Evolutionary conservation across 2,329 filamentous ascomycete genomes (phyloP), one percentile per base, ranked within the genome.

Genomic region (Chrysoporthe cubensis): DNA sequence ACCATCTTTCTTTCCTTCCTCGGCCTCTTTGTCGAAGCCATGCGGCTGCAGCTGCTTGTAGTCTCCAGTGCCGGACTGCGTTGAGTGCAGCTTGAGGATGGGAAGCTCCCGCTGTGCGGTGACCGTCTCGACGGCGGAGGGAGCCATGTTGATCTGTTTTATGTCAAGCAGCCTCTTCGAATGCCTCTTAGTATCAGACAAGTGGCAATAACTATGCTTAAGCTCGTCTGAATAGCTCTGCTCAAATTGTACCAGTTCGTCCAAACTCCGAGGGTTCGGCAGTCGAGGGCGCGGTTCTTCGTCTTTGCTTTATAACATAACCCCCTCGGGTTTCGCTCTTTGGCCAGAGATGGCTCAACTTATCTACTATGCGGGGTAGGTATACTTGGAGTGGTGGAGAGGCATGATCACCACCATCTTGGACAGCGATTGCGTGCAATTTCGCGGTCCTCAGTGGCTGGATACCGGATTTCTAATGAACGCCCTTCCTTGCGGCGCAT

Each of bases 101-200:
- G 68, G 62, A 48, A 73, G 67, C 26, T 73, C 71, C 48, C 69
- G 70, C 40, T 71, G 62, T 37, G 74, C 76, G 66, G 74, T 76
- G 66, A 75, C 61, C 62, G 75, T 77, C 71, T 77, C 73, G 8
- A 74, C 73, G 37, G 77, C 75, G 37, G 76, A 77, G 44, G 78
- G 77, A n/a, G 77, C 76, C 77, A 79, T 79, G 44, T 16, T 71
- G n/a, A 71, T 90, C 21, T 5, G 13, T 40, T 59, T 42, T 37
- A 9, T 58, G 42, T 1, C 8, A n/a, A 43, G 13, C 8, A 13
- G 2, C n/a, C 58, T 16, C 26, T n/a, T 9, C 37, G 11, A 2
- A 26, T 6, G 37, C 37, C 11, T 16, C 6, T 44, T 42, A 40
- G 21, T 14, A 58, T 2, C n/a, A 18, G 14, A n/a, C 16, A 42